Conservation (phyloP, 306 rosid genomes). For the Cicer cuneatum region DNA sequence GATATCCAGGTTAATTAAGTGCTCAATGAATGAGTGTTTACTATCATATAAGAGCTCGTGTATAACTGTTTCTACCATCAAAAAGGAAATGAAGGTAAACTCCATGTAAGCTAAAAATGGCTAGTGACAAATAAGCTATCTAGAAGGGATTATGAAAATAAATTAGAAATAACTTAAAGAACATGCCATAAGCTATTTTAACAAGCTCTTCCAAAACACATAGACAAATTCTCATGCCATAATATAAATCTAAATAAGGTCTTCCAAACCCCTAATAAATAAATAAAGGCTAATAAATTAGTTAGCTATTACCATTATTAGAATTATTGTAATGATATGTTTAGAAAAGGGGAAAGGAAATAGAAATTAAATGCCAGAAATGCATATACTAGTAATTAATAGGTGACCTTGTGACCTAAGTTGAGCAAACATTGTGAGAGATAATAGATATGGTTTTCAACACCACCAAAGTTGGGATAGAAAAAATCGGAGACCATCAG, state of each 20-base stretch:
- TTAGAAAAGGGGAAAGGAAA: background rate
- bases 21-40: background rate
- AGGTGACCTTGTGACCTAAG: conserved; percentile 89
- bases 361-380: background rate
- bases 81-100: background rate
- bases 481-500: conserved; percentile 93
- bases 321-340: too few species aligned
- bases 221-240: background rate
- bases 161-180: background rate
- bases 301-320: background rate
- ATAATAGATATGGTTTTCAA: conserved; percentile 84
- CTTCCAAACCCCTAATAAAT: background rate
- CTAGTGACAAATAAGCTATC: background rate
- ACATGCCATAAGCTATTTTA: background rate
- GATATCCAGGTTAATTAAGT: background rate
- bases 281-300: background rate
- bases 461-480: conserved; percentile 96
- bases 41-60: background rate
- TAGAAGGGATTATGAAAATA: background rate
- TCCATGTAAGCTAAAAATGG: background rate
- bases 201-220: background rate
- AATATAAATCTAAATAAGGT: background rate
- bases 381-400: background rate
- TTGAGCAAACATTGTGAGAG: conserved; percentile 86
- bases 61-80: background rate